Evolutionary conservation across 306 rosid genomes (phyloP).

Genomic region (Carpinus viminea): DNA sequence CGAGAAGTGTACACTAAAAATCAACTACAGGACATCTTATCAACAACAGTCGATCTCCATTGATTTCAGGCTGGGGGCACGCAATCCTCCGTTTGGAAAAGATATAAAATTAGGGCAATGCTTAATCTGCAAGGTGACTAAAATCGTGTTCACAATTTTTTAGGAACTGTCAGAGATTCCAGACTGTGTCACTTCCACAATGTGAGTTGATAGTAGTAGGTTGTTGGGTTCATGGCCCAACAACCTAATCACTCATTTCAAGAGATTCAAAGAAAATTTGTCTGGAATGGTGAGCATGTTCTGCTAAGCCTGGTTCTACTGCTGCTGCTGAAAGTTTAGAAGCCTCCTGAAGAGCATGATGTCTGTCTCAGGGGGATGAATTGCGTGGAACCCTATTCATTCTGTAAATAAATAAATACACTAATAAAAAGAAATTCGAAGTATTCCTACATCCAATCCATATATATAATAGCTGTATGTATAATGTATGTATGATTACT

Average conservation of each 20-base stretch:
- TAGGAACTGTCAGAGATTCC: too few species aligned
- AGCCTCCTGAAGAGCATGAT: constrained; percentile 99
- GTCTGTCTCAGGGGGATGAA: constrained; percentile 76
- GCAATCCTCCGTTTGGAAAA: too few species aligned
- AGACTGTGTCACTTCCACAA: too few species aligned
- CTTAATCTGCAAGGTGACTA: too few species aligned
- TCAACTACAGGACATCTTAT: too few species aligned
- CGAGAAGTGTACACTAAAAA: too few species aligned
- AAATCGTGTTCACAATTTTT: too few species aligned
- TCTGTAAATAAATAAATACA: constrained; percentile 34
- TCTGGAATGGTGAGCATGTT: constrained; percentile 18
- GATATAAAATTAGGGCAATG: neutral
- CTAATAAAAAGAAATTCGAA: neutral
- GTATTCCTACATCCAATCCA: neutral
- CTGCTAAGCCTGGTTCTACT: constrained; percentile 62
- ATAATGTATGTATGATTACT: too few species aligned
- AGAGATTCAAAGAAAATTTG: neutral
- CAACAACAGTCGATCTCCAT: too few species aligned
- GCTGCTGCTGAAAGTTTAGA: constrained; percentile 69
- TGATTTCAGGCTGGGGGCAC: too few species aligned
- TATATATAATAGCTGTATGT: too few species aligned
- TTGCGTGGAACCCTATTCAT: constrained; percentile 90
- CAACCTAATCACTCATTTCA: constrained; percentile 12
- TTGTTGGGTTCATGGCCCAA: neutral
- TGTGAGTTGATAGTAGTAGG: too few species aligned